Evolutionary conservation across 306 rosid genomes (phyloP), one percentile per base, ranked within the genome.

Genomic region (Vicia villosa): DNA sequence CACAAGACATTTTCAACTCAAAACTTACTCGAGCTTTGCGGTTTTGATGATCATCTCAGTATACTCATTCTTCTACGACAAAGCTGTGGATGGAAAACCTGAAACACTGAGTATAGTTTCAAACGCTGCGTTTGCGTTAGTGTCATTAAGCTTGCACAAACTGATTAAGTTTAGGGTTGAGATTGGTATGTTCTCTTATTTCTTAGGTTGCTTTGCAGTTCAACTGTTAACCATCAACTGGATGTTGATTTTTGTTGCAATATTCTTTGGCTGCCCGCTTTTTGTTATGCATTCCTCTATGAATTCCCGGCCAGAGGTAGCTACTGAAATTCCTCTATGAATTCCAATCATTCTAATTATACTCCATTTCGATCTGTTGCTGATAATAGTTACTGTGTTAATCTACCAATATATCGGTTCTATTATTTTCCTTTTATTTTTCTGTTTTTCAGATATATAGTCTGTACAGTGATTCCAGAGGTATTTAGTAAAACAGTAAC

Each of bases 1-100:
- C 11, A 6, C 21, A 6, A 20, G 1, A 0, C 21, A 16, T 15
- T 8, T 15, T 47, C 1, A 47, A 6, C 11, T 15, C 54, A 47
- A 47, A 15, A 15, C 55, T 7, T 17, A 0, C 22, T 1, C 11
- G 5, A 17, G 24, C 22, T 47, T 47, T 16, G 1, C 5, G 0
- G 52, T 49, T 52, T 38, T 69, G 24, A 38, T 52, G 8, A 8
- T 69, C 10, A 52, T 24, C 11, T 21, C 74, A 8, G 24, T 69
- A 6, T 69, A 52, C 52, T 37, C 74, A 36, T 69, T 13, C 11
- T 52, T 38, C 7, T 54, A 52, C 3, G 63, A 52, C 5, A 37
- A n/a, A 21, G 64, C 52, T 4, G 62, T 52, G 52, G n/a, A 17
- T 8, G 74, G 63, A 8, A 69, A 69, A 69, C 63, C 74, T 7